Evolutionary conservation across 352 stramenopile genomes (phyloP), one percentile per base, ranked within the genome.

Genomic region (Phytophthora aleatoria): DNA sequence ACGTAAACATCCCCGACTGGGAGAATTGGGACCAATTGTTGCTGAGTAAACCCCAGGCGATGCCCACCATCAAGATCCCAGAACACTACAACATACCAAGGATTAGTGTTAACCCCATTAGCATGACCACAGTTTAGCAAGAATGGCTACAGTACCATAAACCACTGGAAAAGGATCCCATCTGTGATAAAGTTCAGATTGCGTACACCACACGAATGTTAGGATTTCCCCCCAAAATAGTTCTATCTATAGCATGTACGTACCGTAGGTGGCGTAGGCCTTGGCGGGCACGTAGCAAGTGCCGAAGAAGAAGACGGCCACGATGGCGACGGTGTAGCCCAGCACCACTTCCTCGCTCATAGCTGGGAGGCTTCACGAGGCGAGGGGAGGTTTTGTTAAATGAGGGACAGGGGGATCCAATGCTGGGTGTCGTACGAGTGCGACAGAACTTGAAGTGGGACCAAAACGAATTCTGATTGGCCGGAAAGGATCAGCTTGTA

Each of bases 141-240:
- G 30, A 30, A 49, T 28, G 31, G 15, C 20, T 49, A 54, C 30
- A 8, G 35, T 73, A 91, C 85, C 86, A 95, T 95, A 64, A 93
- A 93, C 86, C 86, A 95, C 64, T 95, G 86, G 69, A 92, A 95
- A 61, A 95, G 91, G 58, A 95, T 93, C 31, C 86, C 86, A 61
- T 95, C 86, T 91, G 36, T 55, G 4, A 11, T 13, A 36, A 57
- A 43, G 30, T 64, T 61, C 50, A 66, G 38, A 50, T 59, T 73
- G 31, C 28, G 53, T 70, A 38, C 27, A 28, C 15, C 53, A 73
- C 52, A 71, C 2, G 8, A 39, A 51, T n/a, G 41, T n/a, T 6
- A 44, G 30, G 16, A 31, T 31, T n/a, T 20, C 20, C 20, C 20
- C 20, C 10, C 6, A 11, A 27, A 48, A 28, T 5, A 27, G 15